Evolutionary conservation across 1,284 basidiomycete species (phyloP).

Genomic region (Apiotrichum montevideense): DNA sequence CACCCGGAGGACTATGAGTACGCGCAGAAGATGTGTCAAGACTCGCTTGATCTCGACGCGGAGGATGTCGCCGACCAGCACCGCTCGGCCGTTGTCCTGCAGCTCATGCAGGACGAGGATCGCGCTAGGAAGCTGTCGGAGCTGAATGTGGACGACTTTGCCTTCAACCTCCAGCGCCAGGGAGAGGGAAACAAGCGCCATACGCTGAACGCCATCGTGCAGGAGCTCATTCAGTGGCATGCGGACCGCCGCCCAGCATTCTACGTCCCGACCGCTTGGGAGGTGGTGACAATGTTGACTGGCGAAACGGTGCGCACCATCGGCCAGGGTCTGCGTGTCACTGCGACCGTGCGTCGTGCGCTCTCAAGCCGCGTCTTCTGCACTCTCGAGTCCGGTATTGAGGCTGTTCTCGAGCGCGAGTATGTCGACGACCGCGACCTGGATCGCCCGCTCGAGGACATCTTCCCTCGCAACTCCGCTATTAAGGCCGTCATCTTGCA

Average conservation of each 20-base stretch:
- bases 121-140: slow-evolving; percentile 78
- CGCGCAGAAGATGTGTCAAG: slow-evolving; percentile 96
- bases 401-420: slow-evolving; percentile 67
- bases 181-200: slow-evolving; percentile 81
- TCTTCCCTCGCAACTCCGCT: slow-evolving; percentile 68
- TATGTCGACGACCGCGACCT: slow-evolving; percentile 53
- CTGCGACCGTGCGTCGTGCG: slow-evolving; percentile 57
- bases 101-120: slow-evolving; percentile 78
- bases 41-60: slow-evolving; percentile 90
- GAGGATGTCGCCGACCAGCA: slow-evolving; percentile 88
- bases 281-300: slow-evolving; percentile 90
- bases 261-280: slow-evolving; percentile 63
- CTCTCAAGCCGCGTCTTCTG: slow-evolving; percentile 33
- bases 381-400: slow-evolving; percentile 80
- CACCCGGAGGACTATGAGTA: slow-evolving; percentile 98
- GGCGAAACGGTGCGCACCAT: slow-evolving; percentile 83
- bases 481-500: slow-evolving; percentile 74
- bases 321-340: slow-evolving; percentile 72
- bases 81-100: slow-evolving; percentile 72
- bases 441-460: slow-evolving; percentile 47
- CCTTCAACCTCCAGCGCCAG: slow-evolving; percentile 68
- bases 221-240: slow-evolving; percentile 82
- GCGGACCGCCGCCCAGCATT: slow-evolving; percentile 70
- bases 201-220: slow-evolving; percentile 78
- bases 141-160: slow-evolving; percentile 94